These are phyloP conservation scores for Pholiota adiposa DNA, from an alignment of 1,284 basidiomycete genomes.

Conservation along the genomic window DNA sequence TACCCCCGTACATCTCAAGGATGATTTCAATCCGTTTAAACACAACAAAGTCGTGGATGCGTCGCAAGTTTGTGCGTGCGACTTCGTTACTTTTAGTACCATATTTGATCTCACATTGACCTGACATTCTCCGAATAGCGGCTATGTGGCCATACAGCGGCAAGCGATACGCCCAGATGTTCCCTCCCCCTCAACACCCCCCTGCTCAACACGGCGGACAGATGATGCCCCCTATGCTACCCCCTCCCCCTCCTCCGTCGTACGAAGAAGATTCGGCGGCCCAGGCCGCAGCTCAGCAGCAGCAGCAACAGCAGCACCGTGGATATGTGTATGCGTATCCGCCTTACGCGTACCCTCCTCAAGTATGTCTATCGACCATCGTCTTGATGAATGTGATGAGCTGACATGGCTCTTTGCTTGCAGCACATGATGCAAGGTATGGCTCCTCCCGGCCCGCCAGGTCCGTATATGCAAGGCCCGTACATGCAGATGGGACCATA, in stretches of 20 bases:
- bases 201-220: conserved; percentile 65
- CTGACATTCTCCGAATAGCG: conserved; percentile 40
- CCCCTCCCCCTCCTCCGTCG: conserved; percentile 63
- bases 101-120: conserved; percentile 4
- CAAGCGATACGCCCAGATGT: conserved; percentile 82
- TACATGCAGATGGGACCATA: conserved; percentile 86
- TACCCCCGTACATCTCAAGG: conserved; percentile 78
- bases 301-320: conserved; percentile 68
- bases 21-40: conserved; percentile 96
- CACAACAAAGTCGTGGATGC: conserved; percentile 81
- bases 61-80: conserved; percentile 68
- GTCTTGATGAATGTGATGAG: not conserved
- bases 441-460: conserved; percentile 73
- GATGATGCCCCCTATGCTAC: conserved; percentile 66
- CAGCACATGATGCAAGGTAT: conserved; percentile 83
- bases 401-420: not conserved
- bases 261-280: conserved; percentile 75
- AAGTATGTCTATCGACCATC: conserved; percentile 54
- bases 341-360: conserved; percentile 74
- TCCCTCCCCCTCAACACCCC: conserved; percentile 65
- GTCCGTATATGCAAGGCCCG: conserved; percentile 72
- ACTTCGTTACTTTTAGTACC: conserved; percentile 1
- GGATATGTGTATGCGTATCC: conserved; percentile 76
- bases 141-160: conserved; percentile 89
- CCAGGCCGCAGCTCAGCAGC: conserved; percentile 63